These are phyloP conservation scores for Metschnikowia kunwiensis DNA, from an alignment of 805 yeast genomes.

Conservation along the genomic window DNA sequence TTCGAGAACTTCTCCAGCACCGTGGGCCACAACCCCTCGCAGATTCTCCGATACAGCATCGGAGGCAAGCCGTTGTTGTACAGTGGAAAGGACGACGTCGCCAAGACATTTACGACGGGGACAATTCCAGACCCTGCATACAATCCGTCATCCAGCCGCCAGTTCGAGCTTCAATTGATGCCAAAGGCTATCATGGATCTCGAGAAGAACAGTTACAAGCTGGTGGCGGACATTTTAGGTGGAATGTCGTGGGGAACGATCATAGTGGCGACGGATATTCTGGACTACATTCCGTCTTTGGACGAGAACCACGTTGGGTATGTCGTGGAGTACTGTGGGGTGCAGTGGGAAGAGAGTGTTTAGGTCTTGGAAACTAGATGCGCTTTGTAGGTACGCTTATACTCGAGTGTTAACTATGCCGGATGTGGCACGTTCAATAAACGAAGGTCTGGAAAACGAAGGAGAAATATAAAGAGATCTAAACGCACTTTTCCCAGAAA, in stretches of 20 bases:
- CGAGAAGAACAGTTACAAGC: conserved; percentile 44
- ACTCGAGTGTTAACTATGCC: too few species aligned
- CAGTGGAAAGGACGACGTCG: conserved; percentile 56
- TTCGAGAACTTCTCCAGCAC: conserved; percentile 77
- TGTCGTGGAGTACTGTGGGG: conserved; percentile 75
- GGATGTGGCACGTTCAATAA: too few species aligned
- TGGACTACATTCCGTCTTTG: conserved; percentile 55
- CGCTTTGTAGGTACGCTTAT: too few species aligned
- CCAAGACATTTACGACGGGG: conserved; percentile 38
- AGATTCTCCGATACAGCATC: conserved; percentile 80
- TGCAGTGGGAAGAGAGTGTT: conserved; percentile 71
- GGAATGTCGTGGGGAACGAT: conserved; percentile 99
- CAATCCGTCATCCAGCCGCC: conserved; percentile 57
- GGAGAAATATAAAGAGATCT: too few species aligned
- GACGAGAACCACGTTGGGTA: conserved; percentile 74
- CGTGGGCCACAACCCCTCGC: conserved; percentile 79
- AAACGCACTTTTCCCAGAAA: too few species aligned
- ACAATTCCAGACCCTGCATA: conserved; percentile 57
- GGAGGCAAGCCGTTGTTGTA: conserved; percentile 78
- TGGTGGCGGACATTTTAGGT: conserved; percentile 43
- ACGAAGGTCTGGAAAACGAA: too few species aligned
- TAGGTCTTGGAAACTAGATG: too few species aligned
- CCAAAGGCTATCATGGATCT: conserved; percentile 86
- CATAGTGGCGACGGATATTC: conserved; percentile 70
- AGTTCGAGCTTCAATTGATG: conserved; percentile 88